These are phyloP conservation scores for Aspergillus aculeatinus DNA, from an alignment of 2,329 filamentous ascomycete genomes.

Conservation along the genomic window DNA sequence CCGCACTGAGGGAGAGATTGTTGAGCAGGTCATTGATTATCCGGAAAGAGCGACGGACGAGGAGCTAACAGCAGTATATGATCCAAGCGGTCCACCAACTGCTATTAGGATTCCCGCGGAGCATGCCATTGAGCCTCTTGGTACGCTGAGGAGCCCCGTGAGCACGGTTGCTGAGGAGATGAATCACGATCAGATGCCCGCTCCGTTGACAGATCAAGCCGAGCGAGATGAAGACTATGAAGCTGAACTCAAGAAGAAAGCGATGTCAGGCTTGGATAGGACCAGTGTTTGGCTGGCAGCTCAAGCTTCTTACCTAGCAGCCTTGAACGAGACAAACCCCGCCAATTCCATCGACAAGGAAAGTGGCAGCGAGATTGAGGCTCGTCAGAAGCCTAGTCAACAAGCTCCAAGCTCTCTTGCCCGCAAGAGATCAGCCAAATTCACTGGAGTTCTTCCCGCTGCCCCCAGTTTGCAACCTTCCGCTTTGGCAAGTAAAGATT, in stretches of 20 bases:
- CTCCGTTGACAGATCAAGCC: constrained; percentile 55
- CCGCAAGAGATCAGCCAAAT: constrained; percentile 33
- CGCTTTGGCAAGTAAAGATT: constrained; percentile 59
- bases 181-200: constrained; percentile 60
- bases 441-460: constrained; percentile 37
- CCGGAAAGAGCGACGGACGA: constrained; percentile 40
- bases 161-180: constrained; percentile 27
- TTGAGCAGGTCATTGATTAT: constrained; percentile 69
- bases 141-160: constrained; percentile 28
- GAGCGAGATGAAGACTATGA: constrained; percentile 76
- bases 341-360: constrained; percentile 40
- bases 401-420: constrained; percentile 12
- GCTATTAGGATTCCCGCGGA: constrained; percentile 51
- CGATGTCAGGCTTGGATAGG: constrained; percentile 74
- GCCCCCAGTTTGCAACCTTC: constrained; percentile 40
- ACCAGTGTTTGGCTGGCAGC: constrained; percentile 84
- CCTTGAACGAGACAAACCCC: constrained; percentile 59
- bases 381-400: constrained; percentile 20
- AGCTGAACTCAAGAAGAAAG: constrained; percentile 67
- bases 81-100: constrained; percentile 34
- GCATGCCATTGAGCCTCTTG: constrained; percentile 27
- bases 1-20: constrained; percentile 47
- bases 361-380: constrained; percentile 19
- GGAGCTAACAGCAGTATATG: constrained; percentile 36
- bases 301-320: constrained; percentile 73